Base-by-base conservation (phyloP, 441 rosid species). In the Flueggea neowawraea region DNA sequence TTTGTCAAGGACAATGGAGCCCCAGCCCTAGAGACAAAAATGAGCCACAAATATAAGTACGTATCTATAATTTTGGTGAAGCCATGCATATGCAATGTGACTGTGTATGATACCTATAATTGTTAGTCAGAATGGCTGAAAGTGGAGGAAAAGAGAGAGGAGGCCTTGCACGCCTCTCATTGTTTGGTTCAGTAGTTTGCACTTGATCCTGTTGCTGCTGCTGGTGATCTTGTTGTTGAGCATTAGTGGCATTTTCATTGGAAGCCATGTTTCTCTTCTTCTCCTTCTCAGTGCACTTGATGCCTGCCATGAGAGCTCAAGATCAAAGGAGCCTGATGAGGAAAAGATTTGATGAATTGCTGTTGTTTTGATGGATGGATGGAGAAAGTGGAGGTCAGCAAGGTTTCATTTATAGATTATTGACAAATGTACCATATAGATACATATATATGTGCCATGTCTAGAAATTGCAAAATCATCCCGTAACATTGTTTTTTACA, bases 141-240 rank as follows among this genome's bases (percentile, higher is more conserved):
- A 47, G 50, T 43, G 45, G 12, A 47, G 14, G 50, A 47, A 14
- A 10, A 43, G 45, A 43, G 45, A 11, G 45, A 43, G 12, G 10
- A 43, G 45, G 10, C 12, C 10, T 6, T 43, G 45, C 12, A 11
- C 10, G 45, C 45, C 45, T 43, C 45, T 6, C 8, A 43, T 11
- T 11, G 50, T 47, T 47, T 14, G 50, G n/a, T 47, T 47, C 50
- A 47, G 50, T 47, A 47, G 50, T 14, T 47, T 12, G 41, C 41
- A 36, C 50, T 47, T 47, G 50, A 14, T 10, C 14, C 9, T 47
- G 14, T 47, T 47, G 50, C 60, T 15, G 15, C 17, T 5, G 55
- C 54, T 61, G 63, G 28, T 9, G 22, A 22, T 3, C 44, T 39
- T 61, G 54, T 0, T 61, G 55, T 33, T 51, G 64, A 51, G 64